These are phyloP conservation scores for Candida palmyrensis DNA, from an alignment of 805 yeast species.

Conservation along the genomic window DNA sequence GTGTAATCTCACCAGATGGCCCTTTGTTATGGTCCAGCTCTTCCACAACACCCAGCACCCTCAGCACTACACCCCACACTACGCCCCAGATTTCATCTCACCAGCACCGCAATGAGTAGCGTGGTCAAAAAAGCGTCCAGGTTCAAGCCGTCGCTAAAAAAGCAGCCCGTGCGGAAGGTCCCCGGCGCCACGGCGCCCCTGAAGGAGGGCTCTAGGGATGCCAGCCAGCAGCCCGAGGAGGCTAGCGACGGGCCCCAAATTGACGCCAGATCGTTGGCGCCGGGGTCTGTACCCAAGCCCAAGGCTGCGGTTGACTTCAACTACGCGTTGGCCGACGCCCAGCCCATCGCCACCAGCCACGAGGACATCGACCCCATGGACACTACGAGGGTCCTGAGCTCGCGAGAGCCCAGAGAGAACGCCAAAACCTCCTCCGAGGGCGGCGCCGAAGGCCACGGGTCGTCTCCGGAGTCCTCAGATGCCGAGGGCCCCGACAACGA, in stretches of 20 bases:
- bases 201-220: not conserved
- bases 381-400: too few relatives aligned
- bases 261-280: not conserved
- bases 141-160: conserved; percentile 54
- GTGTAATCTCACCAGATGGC: too few relatives aligned
- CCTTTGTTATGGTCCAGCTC: too few relatives aligned
- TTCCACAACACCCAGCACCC: too few relatives aligned
- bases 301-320: conserved; percentile 4
- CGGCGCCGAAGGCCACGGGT: conserved; percentile 3
- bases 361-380: conserved; percentile 22
- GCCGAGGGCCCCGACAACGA: conserved; percentile 21
- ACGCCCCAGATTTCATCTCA: too few relatives aligned
- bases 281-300: too few relatives aligned
- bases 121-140: conserved; percentile 49
- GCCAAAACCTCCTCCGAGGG: conserved; percentile 4
- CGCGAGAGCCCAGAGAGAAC: conserved; percentile 10
- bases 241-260: not conserved
- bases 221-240: not conserved
- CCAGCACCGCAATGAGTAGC: too few relatives aligned
- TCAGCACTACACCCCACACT: too few relatives aligned
- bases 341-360: conserved; percentile 6
- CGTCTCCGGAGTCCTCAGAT: conserved; percentile 12
- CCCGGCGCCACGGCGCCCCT: conserved; percentile 14
- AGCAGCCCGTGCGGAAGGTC: conserved; percentile 16
- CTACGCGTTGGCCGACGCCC: conserved; percentile 5